Evolutionary conservation across 345 rosid species (phyloP).

Genomic region (Linum trigynum): DNA sequence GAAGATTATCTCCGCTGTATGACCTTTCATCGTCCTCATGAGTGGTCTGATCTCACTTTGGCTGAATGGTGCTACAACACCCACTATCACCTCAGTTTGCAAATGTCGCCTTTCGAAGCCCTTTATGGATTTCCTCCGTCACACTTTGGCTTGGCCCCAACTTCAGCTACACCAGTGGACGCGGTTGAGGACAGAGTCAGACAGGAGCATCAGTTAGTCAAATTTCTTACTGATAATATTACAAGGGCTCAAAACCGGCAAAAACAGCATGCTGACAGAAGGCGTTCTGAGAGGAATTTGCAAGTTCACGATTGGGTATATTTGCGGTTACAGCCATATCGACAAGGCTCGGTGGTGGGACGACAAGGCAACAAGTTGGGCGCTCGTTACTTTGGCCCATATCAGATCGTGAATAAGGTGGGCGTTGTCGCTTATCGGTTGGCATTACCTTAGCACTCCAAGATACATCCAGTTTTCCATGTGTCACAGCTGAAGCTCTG

Average conservation of each 20-base stretch:
- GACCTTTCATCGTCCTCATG: not conserved
- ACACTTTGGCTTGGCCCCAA: not conserved
- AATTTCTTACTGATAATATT: no score
- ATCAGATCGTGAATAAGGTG: not conserved
- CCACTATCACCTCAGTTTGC: not conserved
- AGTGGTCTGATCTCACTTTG: not conserved
- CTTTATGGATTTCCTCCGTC: not conserved
- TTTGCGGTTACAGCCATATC: not conserved
- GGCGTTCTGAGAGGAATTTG: not conserved
- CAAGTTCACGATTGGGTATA: not conserved
- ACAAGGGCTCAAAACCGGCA: not conserved
- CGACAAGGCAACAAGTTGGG: not conserved
- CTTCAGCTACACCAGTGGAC: not conserved
- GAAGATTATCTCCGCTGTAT: not conserved
- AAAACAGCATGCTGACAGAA: not conserved
- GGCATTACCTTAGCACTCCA: not conserved
- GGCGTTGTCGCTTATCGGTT: slow-evolving; percentile 2
- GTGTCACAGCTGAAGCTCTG: not conserved
- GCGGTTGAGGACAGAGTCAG: not conserved
- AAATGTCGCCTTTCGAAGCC: not conserved
- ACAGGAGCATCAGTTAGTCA: not conserved
- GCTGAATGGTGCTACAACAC: not conserved
- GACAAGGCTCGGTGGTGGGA: not conserved
- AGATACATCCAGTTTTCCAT: not conserved
- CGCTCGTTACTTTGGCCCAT: not conserved